Evolutionary conservation across 2,329 filamentous ascomycete species (phyloP).

Genomic region (Albifimbria verrucaria): DNA sequence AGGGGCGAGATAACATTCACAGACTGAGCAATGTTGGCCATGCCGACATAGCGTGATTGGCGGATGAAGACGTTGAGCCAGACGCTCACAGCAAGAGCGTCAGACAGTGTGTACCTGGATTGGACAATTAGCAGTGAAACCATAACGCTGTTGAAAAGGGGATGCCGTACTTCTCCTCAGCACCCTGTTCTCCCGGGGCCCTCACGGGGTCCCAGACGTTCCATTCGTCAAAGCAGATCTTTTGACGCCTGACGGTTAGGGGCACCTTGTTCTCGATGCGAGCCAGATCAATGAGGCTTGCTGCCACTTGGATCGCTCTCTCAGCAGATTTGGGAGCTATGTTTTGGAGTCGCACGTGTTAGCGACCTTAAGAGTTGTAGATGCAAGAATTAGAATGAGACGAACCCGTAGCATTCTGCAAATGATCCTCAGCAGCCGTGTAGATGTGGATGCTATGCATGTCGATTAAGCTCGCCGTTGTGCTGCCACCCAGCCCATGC

Average conservation of each 20-base stretch:
- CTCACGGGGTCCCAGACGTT: constrained; percentile 75
- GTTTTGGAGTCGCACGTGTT: constrained; percentile 4
- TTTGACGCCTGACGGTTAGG: constrained; percentile 52
- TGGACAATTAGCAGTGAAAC: not conserved
- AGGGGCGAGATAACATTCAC: constrained; percentile 77
- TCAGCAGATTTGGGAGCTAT: constrained; percentile 65
- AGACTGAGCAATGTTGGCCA: constrained; percentile 75
- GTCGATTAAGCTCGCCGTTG: constrained; percentile 53
- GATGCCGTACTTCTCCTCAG: constrained; percentile 53
- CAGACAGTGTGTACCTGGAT: constrained; percentile 63
- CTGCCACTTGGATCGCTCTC: constrained; percentile 68
- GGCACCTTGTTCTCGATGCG: constrained; percentile 63
- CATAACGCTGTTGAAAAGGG: not conserved
- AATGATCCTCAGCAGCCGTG: constrained; percentile 55
- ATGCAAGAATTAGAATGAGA: not conserved
- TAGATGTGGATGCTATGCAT: constrained; percentile 83
- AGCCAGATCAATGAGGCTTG: constrained; percentile 66
- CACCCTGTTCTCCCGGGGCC: constrained; percentile 67
- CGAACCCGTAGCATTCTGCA: constrained; percentile 44
- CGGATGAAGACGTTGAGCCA: constrained; percentile 77
- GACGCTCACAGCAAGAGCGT: constrained; percentile 70
- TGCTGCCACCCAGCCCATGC: constrained; percentile 29
- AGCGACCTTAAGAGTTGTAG: not conserved
- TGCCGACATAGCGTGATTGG: constrained; percentile 67
- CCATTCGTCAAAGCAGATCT: constrained; percentile 80